Base-by-base conservation (phyloP, 352 stramenopile genomes). In the Elongisporangium prolatum region DNA sequence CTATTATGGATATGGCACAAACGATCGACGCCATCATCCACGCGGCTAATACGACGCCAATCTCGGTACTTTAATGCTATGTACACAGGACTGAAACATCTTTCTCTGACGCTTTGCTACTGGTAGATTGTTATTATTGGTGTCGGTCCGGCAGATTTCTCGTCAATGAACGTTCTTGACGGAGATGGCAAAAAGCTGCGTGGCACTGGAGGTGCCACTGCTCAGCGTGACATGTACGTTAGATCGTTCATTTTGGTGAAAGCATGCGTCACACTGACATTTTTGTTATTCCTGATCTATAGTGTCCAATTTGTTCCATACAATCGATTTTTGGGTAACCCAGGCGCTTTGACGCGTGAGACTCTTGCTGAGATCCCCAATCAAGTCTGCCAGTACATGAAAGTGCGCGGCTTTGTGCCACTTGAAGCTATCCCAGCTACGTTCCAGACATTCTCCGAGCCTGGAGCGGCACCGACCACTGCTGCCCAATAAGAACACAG, bases 1-100 rank as follows among this genome's bases (percentile, higher is more conserved):
- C 74, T 21, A 96, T 96, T 50, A 93, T 94, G 74, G 88, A 97
- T 60, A 94, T 96, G 83, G 68, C 86, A 20, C 59, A 56, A 16
- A 89, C 79, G 11, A 77, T 85, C 56, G 70, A 80, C 22, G 68
- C 77, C 5, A 68, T 91, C 20, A 74, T 88, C 20, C 71, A 79
- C 13, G 82, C 79, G 3, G 85, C 77, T 1, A 64, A 87, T 50
- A 75, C 60, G 17, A 63, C 73, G 18, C 76, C 74, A 18, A 61
- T 89, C 37, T 84, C 73, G 48, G 75, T 83, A 66, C 54, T 60
- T 57, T 40, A 47, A 18, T 11, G 0, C 14, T 6, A 6, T 20
- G 3, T 4, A 44, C 47, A 37, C 1, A 48, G 16, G 16, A 17
- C 20, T 4, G 9, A 9, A 28, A 21, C 22, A 20, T 38, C 8